These are phyloP conservation scores for Mycena metata DNA, from an alignment of 768 basidiomycete species.

Conservation along the genomic window DNA sequence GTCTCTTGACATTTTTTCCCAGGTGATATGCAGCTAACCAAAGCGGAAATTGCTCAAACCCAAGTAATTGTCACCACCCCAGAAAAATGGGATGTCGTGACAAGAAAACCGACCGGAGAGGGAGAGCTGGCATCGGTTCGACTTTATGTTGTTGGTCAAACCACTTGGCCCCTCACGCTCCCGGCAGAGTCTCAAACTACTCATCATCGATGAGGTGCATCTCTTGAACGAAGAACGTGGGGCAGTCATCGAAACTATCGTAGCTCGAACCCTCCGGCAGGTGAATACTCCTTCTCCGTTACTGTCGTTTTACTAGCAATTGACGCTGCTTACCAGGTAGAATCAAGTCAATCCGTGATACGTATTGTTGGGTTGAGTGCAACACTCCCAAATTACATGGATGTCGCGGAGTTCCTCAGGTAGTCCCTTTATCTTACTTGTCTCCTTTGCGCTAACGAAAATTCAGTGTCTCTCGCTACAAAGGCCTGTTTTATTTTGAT, in stretches of 20 bases:
- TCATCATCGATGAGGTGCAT: conserved; percentile 99
- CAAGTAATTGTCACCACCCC: conserved; percentile 99
- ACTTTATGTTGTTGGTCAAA: conserved; percentile 7
- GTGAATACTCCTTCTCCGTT: conserved; percentile 50
- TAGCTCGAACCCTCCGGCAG: conserved; percentile 94
- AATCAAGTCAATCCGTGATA: conserved; percentile 95
- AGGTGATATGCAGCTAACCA: conserved; percentile 98
- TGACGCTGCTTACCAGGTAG: conserved; percentile 69
- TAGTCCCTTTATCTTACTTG: conserved; percentile 47
- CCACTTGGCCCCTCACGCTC: not conserved
- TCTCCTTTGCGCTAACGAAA: conserved; percentile 13
- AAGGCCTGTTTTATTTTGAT: conserved; percentile 97
- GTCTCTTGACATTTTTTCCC: conserved; percentile 38
- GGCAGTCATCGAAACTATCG: conserved; percentile 97
- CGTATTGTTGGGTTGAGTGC: conserved; percentile 97
- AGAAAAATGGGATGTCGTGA: conserved; percentile 99
- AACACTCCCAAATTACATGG: conserved; percentile 96
- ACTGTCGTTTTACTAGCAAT: not conserved
- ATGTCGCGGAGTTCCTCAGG: conserved; percentile 96
- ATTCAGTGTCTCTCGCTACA: conserved; percentile 83
- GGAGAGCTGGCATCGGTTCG: conserved; percentile 94
- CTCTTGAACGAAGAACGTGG: conserved; percentile 97
- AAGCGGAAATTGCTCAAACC: conserved; percentile 92
- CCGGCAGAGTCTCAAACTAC: conserved; percentile 85
- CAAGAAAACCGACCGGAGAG: conserved; percentile 95